These are phyloP conservation scores for Drechslerella coelobrocha DNA, from an alignment of 2,329 filamentous ascomycete genomes.

Conservation along the genomic window DNA sequence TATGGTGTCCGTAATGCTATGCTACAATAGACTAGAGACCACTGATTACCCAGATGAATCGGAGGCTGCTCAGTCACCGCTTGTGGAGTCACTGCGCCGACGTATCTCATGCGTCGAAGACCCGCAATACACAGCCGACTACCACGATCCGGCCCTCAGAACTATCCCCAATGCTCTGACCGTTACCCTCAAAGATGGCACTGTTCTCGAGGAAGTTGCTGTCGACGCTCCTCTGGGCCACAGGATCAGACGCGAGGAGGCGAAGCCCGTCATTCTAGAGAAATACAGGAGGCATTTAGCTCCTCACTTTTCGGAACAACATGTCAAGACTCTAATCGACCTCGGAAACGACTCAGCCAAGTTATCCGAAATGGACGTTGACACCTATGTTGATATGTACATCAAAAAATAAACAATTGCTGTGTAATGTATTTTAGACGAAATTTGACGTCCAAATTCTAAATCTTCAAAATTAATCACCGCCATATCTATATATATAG, in stretches of 20 bases:
- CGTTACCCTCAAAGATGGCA: constrained; percentile 92
- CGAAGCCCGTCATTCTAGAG: constrained; percentile 92
- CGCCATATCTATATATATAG: not conserved
- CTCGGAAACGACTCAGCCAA: constrained; percentile 76
- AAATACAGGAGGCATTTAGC: constrained; percentile 94
- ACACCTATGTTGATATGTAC: constrained; percentile 92
- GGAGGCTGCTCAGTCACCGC: constrained; percentile 86
- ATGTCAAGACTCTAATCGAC: constrained; percentile 81
- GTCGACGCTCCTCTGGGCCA: constrained; percentile 96
- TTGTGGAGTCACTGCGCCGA: constrained; percentile 89
- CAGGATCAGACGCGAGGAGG: constrained; percentile 87
- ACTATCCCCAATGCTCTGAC: constrained; percentile 98
- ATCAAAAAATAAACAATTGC: constrained; percentile 59
- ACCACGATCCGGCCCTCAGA: constrained; percentile 90
- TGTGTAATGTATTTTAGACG: not conserved
- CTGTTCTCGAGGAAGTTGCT: constrained; percentile 84
- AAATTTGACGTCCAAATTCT: not conserved
- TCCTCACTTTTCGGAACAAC: constrained; percentile 77
- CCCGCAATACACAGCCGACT: constrained; percentile 89
- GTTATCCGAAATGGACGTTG: constrained; percentile 81
- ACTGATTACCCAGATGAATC: constrained; percentile 91
- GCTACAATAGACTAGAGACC: constrained; percentile 90
- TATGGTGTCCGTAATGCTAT: constrained; percentile 96
- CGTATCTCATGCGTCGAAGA: constrained; percentile 97
- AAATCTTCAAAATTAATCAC: not conserved